Evolutionary conservation across 1,139 yeast species (phyloP), one percentile per base, ranked within the genome.

Genomic region (Wickerhamomyces sp.): DNA sequence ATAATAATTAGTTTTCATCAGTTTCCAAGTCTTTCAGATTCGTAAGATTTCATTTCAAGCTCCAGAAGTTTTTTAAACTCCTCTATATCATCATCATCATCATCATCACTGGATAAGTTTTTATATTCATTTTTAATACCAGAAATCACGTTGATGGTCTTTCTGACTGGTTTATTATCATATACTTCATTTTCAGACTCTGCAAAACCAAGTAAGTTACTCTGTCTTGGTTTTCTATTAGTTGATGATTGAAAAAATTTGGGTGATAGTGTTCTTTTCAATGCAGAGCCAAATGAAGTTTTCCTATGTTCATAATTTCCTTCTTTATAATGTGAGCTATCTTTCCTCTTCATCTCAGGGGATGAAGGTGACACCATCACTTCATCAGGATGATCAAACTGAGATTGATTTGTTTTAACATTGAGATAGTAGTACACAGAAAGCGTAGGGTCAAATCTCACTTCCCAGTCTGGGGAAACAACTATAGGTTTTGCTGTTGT

Each of bases 341-440:
- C 14, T 15, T 27, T 3, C 4, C 27, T 31, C 4, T 20, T 14
- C 6, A 28, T 19, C 6, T 50, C 45, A 2, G 52, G 41, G 0
- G 37, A 37, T 6, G 37, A 20, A 1, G 56, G 56, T 1, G 55
- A 51, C 2, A 42, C 40, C 20, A 24, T 24, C 8, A 52, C 55
- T 28, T 54, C 58, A 31, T 52, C 56, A 5, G 58, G 58, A 30
- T 50, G 57, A 31, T 54, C 58, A 31, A 47, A 53, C 34, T 54
- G 56, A 1, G 46, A 33, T 24, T 46, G 51, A 15, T 42, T 42
- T 0, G 57, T 50, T 14, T 20, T 28, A 1, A 36, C 27, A 37
- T 54, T 50, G 22, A 46, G 26, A 35, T 42, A 54, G 38, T 46
- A 51, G 24, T 46, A 52, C 2, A 41, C 48, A 0, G 46, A 30